phyloP scores from a whole-genome alignment of 78 protist genomes.

The Capsaspora owczarzaki region DNA sequence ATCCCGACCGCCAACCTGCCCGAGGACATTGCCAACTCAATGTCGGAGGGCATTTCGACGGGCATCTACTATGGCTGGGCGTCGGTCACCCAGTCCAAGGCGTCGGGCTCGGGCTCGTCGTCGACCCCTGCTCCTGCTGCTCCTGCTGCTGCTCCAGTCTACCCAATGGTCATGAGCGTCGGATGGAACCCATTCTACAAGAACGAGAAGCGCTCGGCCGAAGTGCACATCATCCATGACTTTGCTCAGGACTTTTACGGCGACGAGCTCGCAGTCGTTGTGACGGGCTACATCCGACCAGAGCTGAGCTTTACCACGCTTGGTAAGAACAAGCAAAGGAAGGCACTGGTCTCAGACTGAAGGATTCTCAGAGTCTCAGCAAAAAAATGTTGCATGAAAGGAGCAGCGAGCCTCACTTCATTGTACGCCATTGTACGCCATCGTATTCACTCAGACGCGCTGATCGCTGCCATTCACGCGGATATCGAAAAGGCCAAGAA shows the following conservation, averaged over 20 bases:
- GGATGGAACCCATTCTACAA: constrained; percentile 30
- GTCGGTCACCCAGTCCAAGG: not conserved
- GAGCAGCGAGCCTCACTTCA: too few species aligned
- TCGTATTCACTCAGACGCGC: too few species aligned
- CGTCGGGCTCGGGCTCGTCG: not conserved
- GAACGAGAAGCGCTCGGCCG: constrained; percentile 14
- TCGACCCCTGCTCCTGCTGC: too few species aligned
- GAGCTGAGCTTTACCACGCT: not conserved
- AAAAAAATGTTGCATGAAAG: too few species aligned
- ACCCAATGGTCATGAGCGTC: constrained; percentile 19
- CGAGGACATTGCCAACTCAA: not conserved
- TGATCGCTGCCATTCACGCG: too few species aligned
- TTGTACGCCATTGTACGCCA: too few species aligned
- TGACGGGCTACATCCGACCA: not conserved
- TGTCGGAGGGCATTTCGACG: not conserved
- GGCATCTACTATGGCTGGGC: constrained; percentile 4
- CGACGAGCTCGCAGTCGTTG: not conserved
- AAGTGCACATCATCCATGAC: constrained; percentile 14
- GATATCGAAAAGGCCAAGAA: too few species aligned
- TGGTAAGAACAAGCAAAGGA: not conserved
- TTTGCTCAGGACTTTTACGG: constrained; percentile 27
- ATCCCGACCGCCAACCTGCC: constrained; percentile 11
- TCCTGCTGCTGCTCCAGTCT: too few species aligned
- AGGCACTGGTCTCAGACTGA: too few species aligned
- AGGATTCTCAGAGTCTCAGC: too few species aligned